phyloP scores from a whole-genome alignment of 352 stramenopile genomes.

The Globisporangium carolinianum region DNA sequence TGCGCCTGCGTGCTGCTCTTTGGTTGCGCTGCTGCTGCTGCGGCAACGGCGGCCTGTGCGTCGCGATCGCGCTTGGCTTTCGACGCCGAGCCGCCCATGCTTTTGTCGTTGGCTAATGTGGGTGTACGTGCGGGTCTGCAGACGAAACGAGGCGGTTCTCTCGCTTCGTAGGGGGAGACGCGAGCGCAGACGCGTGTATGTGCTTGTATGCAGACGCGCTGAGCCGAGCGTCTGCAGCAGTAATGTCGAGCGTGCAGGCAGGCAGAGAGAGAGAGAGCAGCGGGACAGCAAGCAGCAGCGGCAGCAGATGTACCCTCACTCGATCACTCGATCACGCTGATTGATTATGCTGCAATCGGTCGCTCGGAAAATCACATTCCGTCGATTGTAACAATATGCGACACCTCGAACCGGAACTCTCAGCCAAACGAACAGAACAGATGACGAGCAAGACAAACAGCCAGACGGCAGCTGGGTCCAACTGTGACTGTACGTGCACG shows the following conservation, averaged over 20 bases:
- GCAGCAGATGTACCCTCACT: too few relatives aligned
- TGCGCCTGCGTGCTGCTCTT: slow-evolving; percentile 33
- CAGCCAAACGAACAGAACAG: not conserved
- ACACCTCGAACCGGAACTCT: not conserved
- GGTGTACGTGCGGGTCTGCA: not conserved
- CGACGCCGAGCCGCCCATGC: slow-evolving; percentile 26
- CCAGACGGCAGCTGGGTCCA: too few relatives aligned
- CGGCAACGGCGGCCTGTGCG: not conserved
- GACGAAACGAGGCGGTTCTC: too few relatives aligned
- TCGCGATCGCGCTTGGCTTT: slow-evolving; percentile 38
- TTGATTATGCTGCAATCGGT: not conserved
- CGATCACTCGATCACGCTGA: too few relatives aligned
- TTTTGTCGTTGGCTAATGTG: slow-evolving; percentile 1
- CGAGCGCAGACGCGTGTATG: too few relatives aligned
- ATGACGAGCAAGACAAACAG: not conserved
- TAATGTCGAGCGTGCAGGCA: too few relatives aligned
- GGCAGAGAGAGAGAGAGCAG: too few relatives aligned
- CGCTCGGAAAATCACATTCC: too few relatives aligned
- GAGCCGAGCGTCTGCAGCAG: too few relatives aligned
- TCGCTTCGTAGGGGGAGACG: too few relatives aligned
- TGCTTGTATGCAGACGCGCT: too few relatives aligned
- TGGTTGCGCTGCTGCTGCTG: slow-evolving; percentile 4
- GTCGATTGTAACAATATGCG: not conserved
- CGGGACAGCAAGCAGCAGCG: too few relatives aligned
- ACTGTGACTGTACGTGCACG: not conserved